Conservation (phyloP, 352 stramenopile species). For the Phytopythium chamaehyphon region DNA sequence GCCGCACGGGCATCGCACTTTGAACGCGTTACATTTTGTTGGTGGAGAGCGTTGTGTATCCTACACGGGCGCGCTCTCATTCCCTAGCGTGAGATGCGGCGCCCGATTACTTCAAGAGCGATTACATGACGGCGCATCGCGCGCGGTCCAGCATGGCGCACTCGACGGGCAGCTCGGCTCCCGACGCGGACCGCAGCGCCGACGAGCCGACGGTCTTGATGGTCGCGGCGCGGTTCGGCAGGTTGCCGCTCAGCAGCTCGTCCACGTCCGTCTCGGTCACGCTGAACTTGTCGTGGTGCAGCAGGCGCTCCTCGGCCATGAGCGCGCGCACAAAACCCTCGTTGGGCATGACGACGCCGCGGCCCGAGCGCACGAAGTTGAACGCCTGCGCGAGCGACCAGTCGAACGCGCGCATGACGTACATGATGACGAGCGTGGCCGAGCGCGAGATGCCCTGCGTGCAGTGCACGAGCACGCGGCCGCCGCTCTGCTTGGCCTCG, state of each 20-base stretch:
- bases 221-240: slow-evolving; percentile 24
- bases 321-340: slow-evolving; percentile 51
- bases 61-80: background rate
- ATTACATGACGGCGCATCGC: slow-evolving; percentile 4
- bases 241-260: slow-evolving; percentile 30
- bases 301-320: slow-evolving; percentile 38
- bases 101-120: too few species aligned
- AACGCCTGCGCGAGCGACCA: slow-evolving; percentile 63
- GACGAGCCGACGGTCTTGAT: slow-evolving; percentile 7
- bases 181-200: background rate
- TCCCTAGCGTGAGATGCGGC: too few species aligned
- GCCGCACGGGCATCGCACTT: too few species aligned
- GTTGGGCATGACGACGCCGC: slow-evolving; percentile 61
- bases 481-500: slow-evolving; percentile 13
- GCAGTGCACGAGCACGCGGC: slow-evolving; percentile 65
- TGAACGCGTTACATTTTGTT: too few species aligned
- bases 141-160: slow-evolving; percentile 4
- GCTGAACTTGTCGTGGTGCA: slow-evolving; percentile 42
- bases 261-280: slow-evolving; percentile 51
- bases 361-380: slow-evolving; percentile 39
- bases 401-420: slow-evolving; percentile 52
- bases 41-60: too few species aligned
- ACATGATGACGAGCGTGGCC: slow-evolving; percentile 62
- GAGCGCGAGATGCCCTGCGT: slow-evolving; percentile 72
- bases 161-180: background rate